Conservation (phyloP, 805 yeast species). For the Saturnispora kantuleensis region DNA sequence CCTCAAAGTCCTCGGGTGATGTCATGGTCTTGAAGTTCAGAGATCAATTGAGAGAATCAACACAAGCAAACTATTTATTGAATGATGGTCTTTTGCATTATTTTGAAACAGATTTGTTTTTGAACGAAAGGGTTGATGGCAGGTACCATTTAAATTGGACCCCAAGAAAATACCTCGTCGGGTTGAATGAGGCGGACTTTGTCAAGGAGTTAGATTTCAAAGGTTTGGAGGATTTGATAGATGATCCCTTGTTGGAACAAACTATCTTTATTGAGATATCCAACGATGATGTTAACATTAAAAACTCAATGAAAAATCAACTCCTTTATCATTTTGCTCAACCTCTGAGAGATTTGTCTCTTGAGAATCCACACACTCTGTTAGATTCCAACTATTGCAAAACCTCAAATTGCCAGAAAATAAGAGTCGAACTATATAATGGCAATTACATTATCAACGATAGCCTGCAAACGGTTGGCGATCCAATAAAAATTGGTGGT, state of each 20-base stretch:
- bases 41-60: constrained; percentile 21
- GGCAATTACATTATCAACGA: constrained; percentile 34
- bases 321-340: constrained; percentile 59
- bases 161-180: constrained; percentile 48
- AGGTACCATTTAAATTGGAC: constrained; percentile 30
- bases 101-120: constrained; percentile 28
- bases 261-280: constrained; percentile 48
- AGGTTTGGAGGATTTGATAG: constrained; percentile 44
- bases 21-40: constrained; percentile 26
- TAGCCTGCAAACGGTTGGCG: constrained; percentile 33
- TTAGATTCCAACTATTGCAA: constrained; percentile 43
- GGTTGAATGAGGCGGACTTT: constrained; percentile 48
- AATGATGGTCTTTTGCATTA: constrained; percentile 42
- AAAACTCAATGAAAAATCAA: constrained; percentile 22
- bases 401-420: constrained; percentile 50
- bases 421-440: constrained; percentile 34
- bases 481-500: constrained; percentile 39
- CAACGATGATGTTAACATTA: constrained; percentile 27
- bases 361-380: constrained; percentile 19
- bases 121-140: constrained; percentile 2
- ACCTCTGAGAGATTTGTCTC: constrained; percentile 19
- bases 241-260: constrained; percentile 39
- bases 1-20: constrained; percentile 25
- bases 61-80: constrained; percentile 32
- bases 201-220: constrained; percentile 64